Evolutionary conservation across 352 stramenopile species (phyloP).

Genomic region (Phytophthora pisi): DNA sequence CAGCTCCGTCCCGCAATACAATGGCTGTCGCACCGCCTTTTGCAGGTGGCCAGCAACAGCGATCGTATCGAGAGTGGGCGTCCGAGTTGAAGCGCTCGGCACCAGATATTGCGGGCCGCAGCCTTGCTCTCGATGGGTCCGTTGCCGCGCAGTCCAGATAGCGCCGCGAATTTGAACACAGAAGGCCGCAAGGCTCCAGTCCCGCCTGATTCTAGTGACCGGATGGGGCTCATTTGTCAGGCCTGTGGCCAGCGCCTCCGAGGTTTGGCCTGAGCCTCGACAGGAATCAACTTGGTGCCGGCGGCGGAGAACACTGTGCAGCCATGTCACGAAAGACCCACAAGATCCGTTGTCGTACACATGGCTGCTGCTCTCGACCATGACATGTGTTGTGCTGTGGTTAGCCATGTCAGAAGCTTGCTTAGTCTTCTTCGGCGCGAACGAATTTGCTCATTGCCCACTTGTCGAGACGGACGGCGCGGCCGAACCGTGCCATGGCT

Average conservation of each 20-base stretch:
- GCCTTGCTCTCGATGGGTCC: conserved; percentile 18
- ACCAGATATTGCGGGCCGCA: conserved; percentile 17
- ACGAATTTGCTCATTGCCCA: conserved; percentile 15
- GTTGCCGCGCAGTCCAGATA: conserved; percentile 29
- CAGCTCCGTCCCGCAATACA: conserved; percentile 18
- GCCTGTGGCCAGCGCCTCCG: conserved; percentile 27
- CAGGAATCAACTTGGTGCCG: conserved; percentile 23
- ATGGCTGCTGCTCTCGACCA: background rate
- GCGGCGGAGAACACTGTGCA: conserved; percentile 4
- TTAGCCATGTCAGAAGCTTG: conserved; percentile 20
- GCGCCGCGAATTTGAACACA: conserved; percentile 29
- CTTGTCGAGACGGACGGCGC: conserved; percentile 11
- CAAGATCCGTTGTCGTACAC: conserved; percentile 8
- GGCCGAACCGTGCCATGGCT: conserved; percentile 4
- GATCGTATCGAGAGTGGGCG: conserved; percentile 8
- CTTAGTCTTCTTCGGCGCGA: conserved; percentile 14
- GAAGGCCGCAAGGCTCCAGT: conserved; percentile 27
- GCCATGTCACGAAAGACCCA: conserved; percentile 17
- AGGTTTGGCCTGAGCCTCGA: conserved; percentile 6
- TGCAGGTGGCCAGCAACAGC: background rate
- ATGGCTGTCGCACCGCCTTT: conserved; percentile 4
- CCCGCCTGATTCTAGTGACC: conserved; percentile 30
- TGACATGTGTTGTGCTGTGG: background rate
- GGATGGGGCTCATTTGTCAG: conserved; percentile 34
- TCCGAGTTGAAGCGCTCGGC: conserved; percentile 16